A percentile compares a stretch with the other conserved stretches of the same genome.
Evolutionary conservation across 768 basidiomycete genomes (phyloP).

Genomic region (Leccinum arenicola): DNA sequence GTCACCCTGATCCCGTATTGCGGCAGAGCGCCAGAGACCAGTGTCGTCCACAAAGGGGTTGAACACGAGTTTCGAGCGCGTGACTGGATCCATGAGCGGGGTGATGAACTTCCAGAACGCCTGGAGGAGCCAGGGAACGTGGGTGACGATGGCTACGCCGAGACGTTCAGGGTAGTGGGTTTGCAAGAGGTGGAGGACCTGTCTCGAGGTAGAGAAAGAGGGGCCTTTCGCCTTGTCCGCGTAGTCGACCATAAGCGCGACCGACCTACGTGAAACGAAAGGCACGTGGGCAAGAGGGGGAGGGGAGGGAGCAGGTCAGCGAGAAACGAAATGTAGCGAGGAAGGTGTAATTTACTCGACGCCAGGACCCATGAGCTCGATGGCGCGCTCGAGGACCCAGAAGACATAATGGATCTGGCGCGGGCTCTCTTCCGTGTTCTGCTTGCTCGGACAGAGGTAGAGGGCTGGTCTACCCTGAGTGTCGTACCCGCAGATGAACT

Average conservation of each 20-base stretch:
- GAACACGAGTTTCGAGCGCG: slow-evolving; percentile 71
- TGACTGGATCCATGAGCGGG: slow-evolving; percentile 83
- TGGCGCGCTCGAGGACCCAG: slow-evolving; percentile 73
- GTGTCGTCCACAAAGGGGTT: slow-evolving; percentile 46
- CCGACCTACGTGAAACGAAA: slow-evolving; percentile 41
- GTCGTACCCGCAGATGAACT: slow-evolving; percentile 77
- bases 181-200: slow-evolving; percentile 64
- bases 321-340: background rate
- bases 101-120: slow-evolving; percentile 75
- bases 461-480: slow-evolving; percentile 59
- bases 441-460: slow-evolving; percentile 67
- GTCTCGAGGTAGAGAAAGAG: slow-evolving; percentile 36
- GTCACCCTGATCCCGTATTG: slow-evolving; percentile 17
- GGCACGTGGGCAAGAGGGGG: background rate
- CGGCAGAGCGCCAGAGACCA: slow-evolving; percentile 28
- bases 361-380: slow-evolving; percentile 80
- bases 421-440: slow-evolving; percentile 71
- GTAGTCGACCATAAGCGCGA: slow-evolving; percentile 75
- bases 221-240: slow-evolving; percentile 67
- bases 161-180: slow-evolving; percentile 87
- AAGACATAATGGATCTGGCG: slow-evolving; percentile 76
- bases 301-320: background rate
- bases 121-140: slow-evolving; percentile 77
- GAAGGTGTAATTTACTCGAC: slow-evolving; percentile 58
- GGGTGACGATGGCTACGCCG: slow-evolving; percentile 67